Conservation (phyloP, 768 basidiomycete genomes). For the Tulasnella sp. region DNA sequence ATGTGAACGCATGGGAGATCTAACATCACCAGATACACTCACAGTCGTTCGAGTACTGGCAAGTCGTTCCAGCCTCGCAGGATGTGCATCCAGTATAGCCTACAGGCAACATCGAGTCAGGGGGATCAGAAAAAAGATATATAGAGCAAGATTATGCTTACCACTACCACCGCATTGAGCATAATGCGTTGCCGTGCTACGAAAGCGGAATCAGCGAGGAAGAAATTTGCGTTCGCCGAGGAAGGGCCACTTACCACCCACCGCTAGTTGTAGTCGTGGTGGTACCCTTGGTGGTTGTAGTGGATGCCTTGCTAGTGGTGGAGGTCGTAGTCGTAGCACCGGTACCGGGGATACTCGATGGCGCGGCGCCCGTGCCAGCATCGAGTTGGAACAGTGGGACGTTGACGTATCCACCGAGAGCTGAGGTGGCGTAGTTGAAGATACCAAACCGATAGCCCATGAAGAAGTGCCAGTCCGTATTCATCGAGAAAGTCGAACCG, state of each 20-base stretch:
- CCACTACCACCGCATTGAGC: background rate
- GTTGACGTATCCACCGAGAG: conserved; percentile 25
- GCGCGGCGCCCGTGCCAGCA: background rate
- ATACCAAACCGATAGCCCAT: conserved; percentile 29
- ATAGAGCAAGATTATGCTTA: background rate
- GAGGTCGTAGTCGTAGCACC: background rate
- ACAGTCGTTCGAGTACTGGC: background rate
- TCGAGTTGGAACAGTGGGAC: conserved; percentile 17
- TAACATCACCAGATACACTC: background rate
- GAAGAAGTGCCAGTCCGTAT: conserved; percentile 27
- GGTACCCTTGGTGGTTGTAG: background rate
- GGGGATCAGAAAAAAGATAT: background rate
- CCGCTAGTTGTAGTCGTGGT: background rate
- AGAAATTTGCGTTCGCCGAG: background rate
- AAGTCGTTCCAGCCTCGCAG: background rate
- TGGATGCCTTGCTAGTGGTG: background rate
- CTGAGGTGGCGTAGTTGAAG: conserved; percentile 27
- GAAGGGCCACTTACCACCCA: background rate
- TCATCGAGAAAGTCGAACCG: conserved; percentile 19
- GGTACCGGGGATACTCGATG: background rate
- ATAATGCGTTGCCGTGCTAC: background rate
- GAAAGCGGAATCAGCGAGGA: background rate
- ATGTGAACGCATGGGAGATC: background rate
- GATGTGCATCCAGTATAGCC: background rate
- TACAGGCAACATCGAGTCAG: background rate